Evolutionary conservation across 2,329 filamentous ascomycete genomes (phyloP).

Genomic region (Botrytis elliptica): DNA sequence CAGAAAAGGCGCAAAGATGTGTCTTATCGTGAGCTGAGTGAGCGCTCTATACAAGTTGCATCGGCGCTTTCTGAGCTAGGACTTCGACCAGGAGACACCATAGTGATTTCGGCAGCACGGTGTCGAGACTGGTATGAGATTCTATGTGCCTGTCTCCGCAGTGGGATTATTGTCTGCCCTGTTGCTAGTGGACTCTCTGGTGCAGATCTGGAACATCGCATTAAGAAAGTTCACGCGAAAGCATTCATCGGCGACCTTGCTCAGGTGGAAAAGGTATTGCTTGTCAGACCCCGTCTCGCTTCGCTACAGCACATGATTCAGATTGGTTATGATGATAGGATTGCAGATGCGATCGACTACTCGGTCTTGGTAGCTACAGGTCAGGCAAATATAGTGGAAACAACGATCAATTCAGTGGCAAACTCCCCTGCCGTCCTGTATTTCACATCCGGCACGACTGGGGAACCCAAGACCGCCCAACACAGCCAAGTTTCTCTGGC

Average conservation of each 20-base stretch:
- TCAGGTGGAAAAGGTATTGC: neutral
- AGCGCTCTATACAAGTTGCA: neutral
- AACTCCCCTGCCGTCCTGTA: slow-evolving; percentile 24
- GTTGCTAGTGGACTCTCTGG: neutral
- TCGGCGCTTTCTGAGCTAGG: neutral
- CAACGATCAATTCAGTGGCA: neutral
- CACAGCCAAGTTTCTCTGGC: neutral
- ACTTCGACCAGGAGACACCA: neutral
- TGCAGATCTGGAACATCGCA: neutral
- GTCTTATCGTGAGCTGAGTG: neutral
- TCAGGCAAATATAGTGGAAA: neutral
- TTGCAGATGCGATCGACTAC: neutral
- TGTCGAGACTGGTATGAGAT: neutral
- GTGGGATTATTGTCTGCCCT: neutral
- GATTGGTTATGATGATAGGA: neutral
- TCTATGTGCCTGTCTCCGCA: neutral
- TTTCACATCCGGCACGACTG: slow-evolving; percentile 38
- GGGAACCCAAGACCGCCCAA: slow-evolving; percentile 27
- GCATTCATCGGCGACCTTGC: neutral
- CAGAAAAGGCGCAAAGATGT: neutral
- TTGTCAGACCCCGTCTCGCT: neutral
- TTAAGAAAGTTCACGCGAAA: neutral
- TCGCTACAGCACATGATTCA: neutral
- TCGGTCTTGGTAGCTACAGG: neutral
- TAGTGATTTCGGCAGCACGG: neutral